Evolutionary conservation across 805 yeast genomes (phyloP).

Genomic region (Candida awuae): DNA sequence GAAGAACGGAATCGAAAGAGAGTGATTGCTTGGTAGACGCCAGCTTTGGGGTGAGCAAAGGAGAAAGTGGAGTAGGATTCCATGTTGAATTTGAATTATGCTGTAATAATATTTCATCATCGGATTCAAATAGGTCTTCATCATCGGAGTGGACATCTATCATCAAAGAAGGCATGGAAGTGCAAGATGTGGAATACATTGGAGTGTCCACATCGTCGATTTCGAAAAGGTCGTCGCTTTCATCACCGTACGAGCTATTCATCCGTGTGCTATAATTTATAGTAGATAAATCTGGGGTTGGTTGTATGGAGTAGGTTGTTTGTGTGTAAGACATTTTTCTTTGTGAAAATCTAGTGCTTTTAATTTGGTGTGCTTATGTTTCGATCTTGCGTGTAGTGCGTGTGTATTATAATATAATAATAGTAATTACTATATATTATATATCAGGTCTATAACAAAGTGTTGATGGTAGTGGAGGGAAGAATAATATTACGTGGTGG

Average conservation of each 20-base stretch:
- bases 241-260: no score
- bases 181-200: constrained; percentile 8
- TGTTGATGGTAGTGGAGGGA: no score
- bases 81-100: background rate
- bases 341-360: background rate
- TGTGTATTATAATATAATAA: no score
- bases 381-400: no score
- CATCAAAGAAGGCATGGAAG: constrained; percentile 18
- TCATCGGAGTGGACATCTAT: constrained; percentile 1
- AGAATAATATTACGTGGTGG: no score
- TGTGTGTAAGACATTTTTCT: background rate
- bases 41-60: background rate
- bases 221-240: constrained; percentile 17
- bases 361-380: background rate
- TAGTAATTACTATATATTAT: no score
- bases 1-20: constrained; percentile 4
- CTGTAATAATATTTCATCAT: background rate
- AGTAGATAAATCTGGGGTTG: background rate
- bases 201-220: constrained; percentile 19
- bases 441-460: no score
- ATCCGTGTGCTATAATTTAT: background rate
- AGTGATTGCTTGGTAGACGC: background rate
- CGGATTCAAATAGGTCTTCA: constrained; percentile 3
- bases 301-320: background rate
- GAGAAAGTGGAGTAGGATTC: background rate